phyloP scores from a whole-genome alignment of 108 stramenopile species.

The Discostella stelligeroides region DNA sequence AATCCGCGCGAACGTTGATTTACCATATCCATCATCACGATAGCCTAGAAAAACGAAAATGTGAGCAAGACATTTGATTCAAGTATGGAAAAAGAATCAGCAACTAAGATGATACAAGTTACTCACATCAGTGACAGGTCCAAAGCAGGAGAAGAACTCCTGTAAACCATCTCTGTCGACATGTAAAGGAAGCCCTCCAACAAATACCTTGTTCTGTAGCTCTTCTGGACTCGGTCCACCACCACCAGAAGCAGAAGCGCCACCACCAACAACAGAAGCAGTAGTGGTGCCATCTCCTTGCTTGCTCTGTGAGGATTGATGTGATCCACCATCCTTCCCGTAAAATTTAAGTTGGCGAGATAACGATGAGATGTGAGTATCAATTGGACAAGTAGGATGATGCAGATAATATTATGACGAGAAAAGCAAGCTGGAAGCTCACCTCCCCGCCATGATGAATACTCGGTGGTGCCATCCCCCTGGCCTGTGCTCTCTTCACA shows the following conservation, averaged over 20 bases:
- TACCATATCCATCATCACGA: constrained; percentile 86
- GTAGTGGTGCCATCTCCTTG: constrained; percentile 21
- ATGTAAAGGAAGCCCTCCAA: constrained; percentile 75
- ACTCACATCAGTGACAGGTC: constrained; percentile 67
- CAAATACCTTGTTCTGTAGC: constrained; percentile 64
- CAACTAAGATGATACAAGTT: not conserved
- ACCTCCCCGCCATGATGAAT: constrained; percentile 67
- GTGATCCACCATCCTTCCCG: constrained; percentile 5
- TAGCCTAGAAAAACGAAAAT: constrained; percentile 34
- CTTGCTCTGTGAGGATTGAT: constrained; percentile 17
- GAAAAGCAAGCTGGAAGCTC: not conserved
- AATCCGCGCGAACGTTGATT: constrained; percentile 82
- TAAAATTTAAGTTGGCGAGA: constrained; percentile 1
- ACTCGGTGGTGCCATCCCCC: constrained; percentile 82
- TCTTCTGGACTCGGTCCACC: constrained; percentile 67
- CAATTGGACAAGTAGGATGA: no score
- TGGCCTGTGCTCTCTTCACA: constrained; percentile 88
- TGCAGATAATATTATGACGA: not conserved
- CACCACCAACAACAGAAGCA: no score
- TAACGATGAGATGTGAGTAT: not conserved
- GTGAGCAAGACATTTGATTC: not conserved
- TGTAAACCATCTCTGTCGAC: constrained; percentile 81
- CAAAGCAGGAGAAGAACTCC: constrained; percentile 85
- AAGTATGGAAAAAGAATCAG: not conserved
- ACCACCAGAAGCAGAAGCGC: no score